Evolutionary conservation across 805 yeast species (phyloP).

Genomic region (Kodamaea kakaduensis): DNA sequence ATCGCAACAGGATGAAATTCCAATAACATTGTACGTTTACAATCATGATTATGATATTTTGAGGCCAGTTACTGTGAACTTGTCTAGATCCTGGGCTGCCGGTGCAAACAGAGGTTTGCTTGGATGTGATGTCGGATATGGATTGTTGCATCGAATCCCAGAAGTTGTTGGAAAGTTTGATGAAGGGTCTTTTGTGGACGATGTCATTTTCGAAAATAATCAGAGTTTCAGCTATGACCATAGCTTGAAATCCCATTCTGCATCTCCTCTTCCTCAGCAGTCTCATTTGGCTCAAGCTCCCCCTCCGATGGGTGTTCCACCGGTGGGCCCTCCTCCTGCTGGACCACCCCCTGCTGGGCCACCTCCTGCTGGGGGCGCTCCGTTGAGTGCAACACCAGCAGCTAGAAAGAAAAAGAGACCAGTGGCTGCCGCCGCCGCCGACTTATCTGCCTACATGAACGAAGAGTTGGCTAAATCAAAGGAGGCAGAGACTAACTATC

Average conservation of each 20-base stretch:
- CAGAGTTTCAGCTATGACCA: slow-evolving; percentile 17
- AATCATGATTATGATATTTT: slow-evolving; percentile 83
- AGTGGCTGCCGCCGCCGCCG: slow-evolving; percentile 19
- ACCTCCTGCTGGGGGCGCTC: slow-evolving; percentile 11
- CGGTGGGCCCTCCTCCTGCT: slow-evolving; percentile 6
- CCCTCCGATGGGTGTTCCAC: slow-evolving; percentile 12
- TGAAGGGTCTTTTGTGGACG: slow-evolving; percentile 26
- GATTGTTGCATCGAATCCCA: slow-evolving; percentile 82
- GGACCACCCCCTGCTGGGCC: slow-evolving; percentile 11
- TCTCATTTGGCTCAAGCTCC: slow-evolving; percentile 1
- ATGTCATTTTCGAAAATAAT: slow-evolving; percentile 30
- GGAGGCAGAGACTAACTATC: slow-evolving; percentile 22
- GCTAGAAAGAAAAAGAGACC: slow-evolving; percentile 28
- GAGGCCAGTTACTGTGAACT: slow-evolving; percentile 77
- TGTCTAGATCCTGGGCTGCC: slow-evolving; percentile 63
- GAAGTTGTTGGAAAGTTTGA: slow-evolving; percentile 54
- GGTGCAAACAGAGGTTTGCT: slow-evolving; percentile 65
- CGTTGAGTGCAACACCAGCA: slow-evolving; percentile 17
- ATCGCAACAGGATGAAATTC: slow-evolving; percentile 32
- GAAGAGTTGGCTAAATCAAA: slow-evolving; percentile 42
- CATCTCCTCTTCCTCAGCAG: slow-evolving; percentile 7
- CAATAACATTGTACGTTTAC: slow-evolving; percentile 56
- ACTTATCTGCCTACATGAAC: slow-evolving; percentile 38
- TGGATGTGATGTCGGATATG: slow-evolving; percentile 96
- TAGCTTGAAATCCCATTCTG: slow-evolving; percentile 5